phyloP scores from a whole-genome alignment of 2,329 filamentous ascomycete species.

The Trichophyton schoenleinii region DNA sequence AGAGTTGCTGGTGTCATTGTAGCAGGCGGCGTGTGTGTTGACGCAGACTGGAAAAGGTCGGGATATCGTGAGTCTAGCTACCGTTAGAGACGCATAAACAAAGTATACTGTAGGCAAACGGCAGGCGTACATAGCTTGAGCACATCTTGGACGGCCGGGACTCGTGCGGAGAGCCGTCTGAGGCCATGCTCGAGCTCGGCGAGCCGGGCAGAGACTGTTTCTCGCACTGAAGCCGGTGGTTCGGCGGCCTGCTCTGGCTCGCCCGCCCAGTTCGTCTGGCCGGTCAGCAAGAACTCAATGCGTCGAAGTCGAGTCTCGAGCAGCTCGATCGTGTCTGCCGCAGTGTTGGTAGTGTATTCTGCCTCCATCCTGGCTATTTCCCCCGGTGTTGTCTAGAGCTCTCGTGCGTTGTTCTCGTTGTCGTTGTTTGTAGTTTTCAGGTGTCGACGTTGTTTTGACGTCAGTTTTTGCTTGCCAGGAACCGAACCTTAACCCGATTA shows the following conservation, averaged over 20 bases:
- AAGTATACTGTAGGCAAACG: neutral
- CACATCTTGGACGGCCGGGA: conserved; percentile 31
- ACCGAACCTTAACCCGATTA: neutral
- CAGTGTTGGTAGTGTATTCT: conserved; percentile 15
- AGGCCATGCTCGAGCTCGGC: conserved; percentile 28
- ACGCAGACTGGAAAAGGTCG: conserved; percentile 29
- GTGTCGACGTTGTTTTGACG: neutral
- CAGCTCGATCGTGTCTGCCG: conserved; percentile 31
- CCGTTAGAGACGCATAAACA: conserved; percentile 7
- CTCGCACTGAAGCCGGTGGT: conserved; percentile 16
- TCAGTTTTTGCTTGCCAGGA: neutral
- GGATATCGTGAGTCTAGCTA: conserved; percentile 29
- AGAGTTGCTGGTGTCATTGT: conserved; percentile 27
- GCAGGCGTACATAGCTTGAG: conserved; percentile 28
- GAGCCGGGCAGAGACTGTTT: conserved; percentile 28
- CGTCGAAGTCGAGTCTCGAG: conserved; percentile 34
- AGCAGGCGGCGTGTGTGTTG: conserved; percentile 23
- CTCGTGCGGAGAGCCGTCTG: conserved; percentile 25
- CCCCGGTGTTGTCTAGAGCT: neutral
- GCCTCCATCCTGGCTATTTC: neutral
- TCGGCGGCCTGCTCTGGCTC: conserved; percentile 17
- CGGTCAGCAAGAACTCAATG: conserved; percentile 35
- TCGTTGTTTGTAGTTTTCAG: neutral
- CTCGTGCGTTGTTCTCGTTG: neutral
- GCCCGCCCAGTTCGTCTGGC: conserved; percentile 30